These are phyloP conservation scores for Amanita brunnescens DNA, from an alignment of 768 basidiomycete species.

Conservation along the genomic window DNA sequence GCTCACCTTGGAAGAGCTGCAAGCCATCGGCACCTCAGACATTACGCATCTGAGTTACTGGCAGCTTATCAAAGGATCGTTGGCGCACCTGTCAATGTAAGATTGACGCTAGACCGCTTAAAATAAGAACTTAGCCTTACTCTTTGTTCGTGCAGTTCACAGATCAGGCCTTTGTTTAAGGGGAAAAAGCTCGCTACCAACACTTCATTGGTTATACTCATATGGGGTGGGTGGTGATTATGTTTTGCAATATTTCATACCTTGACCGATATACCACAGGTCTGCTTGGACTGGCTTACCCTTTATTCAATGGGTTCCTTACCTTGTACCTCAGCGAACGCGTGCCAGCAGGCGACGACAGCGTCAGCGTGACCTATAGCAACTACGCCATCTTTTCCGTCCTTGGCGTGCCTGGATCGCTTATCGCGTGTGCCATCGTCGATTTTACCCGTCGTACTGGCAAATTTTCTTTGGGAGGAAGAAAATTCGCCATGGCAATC, in stretches of 20 bases:
- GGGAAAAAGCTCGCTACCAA: conserved; percentile 34
- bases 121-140: neutral
- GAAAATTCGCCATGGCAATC: conserved; percentile 37
- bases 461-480: conserved; percentile 19
- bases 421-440: conserved; percentile 37
- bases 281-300: conserved; percentile 40
- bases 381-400: conserved; percentile 42
- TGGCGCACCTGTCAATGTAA: conserved; percentile 33
- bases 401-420: conserved; percentile 38
- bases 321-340: conserved; percentile 36
- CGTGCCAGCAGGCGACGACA: conserved; percentile 15
- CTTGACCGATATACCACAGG: neutral
- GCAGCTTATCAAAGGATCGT: conserved; percentile 23
- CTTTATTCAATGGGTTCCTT: conserved; percentile 44
- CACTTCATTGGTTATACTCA: conserved; percentile 38
- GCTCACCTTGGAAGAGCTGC: conserved; percentile 37
- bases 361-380: conserved; percentile 28
- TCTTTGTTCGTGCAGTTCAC: conserved; percentile 25
- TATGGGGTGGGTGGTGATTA: conserved; percentile 34
- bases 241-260: neutral
- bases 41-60: conserved; percentile 16
- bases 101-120: conserved; percentile 7
- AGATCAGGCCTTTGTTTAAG: conserved; percentile 41
- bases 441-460: conserved; percentile 29
- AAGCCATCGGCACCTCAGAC: conserved; percentile 16